Conservation (phyloP, 179 eudicot species). For the Corrigiola litoralis region DNA sequence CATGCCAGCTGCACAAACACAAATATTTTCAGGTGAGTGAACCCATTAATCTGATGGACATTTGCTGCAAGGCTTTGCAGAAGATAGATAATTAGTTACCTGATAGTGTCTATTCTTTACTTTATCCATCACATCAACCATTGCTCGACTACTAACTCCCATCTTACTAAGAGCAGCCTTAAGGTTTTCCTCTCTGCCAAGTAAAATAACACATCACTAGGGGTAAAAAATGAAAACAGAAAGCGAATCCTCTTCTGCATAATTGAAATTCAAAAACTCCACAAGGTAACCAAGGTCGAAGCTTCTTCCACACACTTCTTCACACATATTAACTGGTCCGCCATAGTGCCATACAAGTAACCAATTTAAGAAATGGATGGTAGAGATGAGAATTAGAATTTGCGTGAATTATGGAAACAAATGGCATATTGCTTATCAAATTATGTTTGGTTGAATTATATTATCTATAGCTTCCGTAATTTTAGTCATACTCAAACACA, state of each 20-base stretch:
- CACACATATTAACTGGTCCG: neutral
- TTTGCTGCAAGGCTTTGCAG: neutral
- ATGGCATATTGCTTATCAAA: no score
- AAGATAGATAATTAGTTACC: slow-evolving; percentile 31
- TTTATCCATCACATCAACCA: slow-evolving; percentile 78
- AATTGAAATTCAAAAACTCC: neutral
- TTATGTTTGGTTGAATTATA: no score
- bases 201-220: slow-evolving; percentile 2
- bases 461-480: no score
- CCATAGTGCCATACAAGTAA: neutral
- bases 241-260: neutral
- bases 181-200: slow-evolving; percentile 80
- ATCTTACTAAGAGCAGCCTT: slow-evolving; percentile 78
- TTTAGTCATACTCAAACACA: no score
- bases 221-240: neutral
- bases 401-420: no score
- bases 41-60: neutral
- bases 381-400: no score
- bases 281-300: no score
- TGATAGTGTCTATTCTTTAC: slow-evolving; percentile 73
- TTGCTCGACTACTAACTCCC: slow-evolving; percentile 67
- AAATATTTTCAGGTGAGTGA: slow-evolving; percentile 7
- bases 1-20: slow-evolving; percentile 70
- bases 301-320: neutral
- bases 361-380: no score